A percentile compares a stretch with the other conserved stretches of the same genome.
Evolutionary conservation across 345 rosid species (phyloP).

Genomic region (Leavenworthia alabamica): DNA sequence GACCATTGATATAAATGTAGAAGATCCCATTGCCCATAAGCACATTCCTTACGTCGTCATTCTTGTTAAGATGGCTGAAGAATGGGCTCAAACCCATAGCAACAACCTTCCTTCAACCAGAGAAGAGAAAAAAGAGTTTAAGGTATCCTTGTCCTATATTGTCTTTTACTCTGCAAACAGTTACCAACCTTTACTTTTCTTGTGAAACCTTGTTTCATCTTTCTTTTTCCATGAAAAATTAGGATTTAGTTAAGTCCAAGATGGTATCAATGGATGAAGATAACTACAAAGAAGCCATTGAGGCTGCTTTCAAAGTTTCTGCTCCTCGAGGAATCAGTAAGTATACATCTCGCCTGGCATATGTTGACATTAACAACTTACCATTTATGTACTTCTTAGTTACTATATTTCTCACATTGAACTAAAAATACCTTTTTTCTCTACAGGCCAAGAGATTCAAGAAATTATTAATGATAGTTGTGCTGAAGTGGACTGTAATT

Average conservation of each 20-base stretch:
- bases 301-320: conserved; percentile 81
- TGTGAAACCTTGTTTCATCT: conserved; percentile 14
- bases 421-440: conserved; percentile 3
- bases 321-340: conserved; percentile 84
- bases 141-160: conserved; percentile 39
- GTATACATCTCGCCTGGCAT: conserved; percentile 26
- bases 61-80: conserved; percentile 76
- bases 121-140: conserved; percentile 82
- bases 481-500: conserved; percentile 52
- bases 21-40: conserved; percentile 75
- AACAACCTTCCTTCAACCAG: conserved; percentile 68
- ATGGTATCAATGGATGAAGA: conserved; percentile 76
- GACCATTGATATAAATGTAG: conserved; percentile 54
- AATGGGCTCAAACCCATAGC: conserved; percentile 70
- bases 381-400: not conserved
- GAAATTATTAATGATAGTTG: conserved; percentile 54
- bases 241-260: conserved; percentile 76
- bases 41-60: conserved; percentile 83
- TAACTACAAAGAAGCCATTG: conserved; percentile 84
- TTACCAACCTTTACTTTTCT: conserved; percentile 1
- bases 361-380: conserved; percentile 2
- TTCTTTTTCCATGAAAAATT: conserved; percentile 15
- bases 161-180: conserved; percentile 8
- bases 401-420: not conserved
- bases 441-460: conserved; percentile 57